phyloP scores from a whole-genome alignment of 805 yeast genomes.

The Myxozyma mucilagina region DNA sequence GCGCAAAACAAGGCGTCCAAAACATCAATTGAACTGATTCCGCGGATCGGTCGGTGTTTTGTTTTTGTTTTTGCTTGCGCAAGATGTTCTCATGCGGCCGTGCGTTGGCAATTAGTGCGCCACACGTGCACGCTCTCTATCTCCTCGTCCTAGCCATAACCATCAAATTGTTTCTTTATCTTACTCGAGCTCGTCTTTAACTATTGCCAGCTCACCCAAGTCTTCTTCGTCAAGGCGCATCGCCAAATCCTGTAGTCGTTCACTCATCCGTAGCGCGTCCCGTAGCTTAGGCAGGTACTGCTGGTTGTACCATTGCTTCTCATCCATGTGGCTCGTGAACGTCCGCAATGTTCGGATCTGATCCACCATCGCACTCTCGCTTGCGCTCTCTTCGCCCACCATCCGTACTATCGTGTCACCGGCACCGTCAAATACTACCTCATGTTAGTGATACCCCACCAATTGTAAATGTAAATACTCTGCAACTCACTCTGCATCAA shows the following conservation, averaged over 20 bases:
- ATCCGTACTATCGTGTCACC: background rate
- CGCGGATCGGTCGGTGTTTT: background rate
- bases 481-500: constrained; percentile 1
- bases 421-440: background rate
- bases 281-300: constrained; percentile 6
- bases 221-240: background rate
- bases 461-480: background rate
- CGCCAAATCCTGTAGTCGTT: background rate
- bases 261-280: constrained; percentile 13
- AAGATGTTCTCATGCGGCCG: background rate
- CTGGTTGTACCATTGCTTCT: constrained; percentile 14
- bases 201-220: background rate
- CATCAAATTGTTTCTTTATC: background rate
- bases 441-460: background rate
- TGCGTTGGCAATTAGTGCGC: constrained; percentile 1
- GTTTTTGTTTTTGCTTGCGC: background rate
- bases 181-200: background rate
- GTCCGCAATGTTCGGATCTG: constrained; percentile 3
- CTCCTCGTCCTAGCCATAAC: background rate
- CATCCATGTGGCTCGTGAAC: constrained; percentile 13
- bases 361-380: background rate
- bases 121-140: background rate
- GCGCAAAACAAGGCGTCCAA: too few relatives aligned
- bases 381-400: constrained; percentile 1
- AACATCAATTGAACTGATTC: too few relatives aligned